These are phyloP conservation scores for Ilex aquifolium DNA, from an alignment of 257 asterid species.

Conservation along the genomic window DNA sequence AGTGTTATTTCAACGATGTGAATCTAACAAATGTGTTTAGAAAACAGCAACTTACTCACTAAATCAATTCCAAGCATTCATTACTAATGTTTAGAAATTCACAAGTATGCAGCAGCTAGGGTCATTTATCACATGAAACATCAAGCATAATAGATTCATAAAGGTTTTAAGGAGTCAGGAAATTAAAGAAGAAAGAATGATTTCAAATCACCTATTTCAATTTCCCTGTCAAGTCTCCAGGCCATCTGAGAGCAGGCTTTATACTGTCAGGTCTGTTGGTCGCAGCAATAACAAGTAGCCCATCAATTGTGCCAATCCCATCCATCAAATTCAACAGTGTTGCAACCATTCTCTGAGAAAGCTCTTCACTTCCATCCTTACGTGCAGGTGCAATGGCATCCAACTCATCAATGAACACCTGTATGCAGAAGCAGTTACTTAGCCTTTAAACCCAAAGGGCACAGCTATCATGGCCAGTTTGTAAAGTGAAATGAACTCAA, in stretches of 20 bases:
- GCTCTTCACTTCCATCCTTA: slow-evolving; percentile 77
- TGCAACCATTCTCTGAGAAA: slow-evolving; percentile 92
- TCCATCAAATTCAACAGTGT: slow-evolving; percentile 90
- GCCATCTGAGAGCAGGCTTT: slow-evolving; percentile 93
- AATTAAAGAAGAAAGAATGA: slow-evolving; percentile 1
- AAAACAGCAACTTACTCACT: no score
- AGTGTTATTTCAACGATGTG: no score
- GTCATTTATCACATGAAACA: no score
- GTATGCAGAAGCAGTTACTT: slow-evolving; percentile 8
- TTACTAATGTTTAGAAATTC: no score
- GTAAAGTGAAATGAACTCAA: no score
- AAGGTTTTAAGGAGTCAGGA: background rate
- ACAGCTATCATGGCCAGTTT: no score
- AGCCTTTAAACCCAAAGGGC: background rate
- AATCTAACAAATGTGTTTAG: no score
- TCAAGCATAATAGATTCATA: no score
- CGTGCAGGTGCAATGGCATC: slow-evolving; percentile 96
- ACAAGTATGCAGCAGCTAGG: no score
- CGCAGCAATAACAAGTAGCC: slow-evolving; percentile 78
- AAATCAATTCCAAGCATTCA: no score
- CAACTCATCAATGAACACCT: slow-evolving; percentile 95
- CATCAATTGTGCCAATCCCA: slow-evolving; percentile 74
- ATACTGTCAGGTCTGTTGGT: slow-evolving; percentile 87
- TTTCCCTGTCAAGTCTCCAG: slow-evolving; percentile 96
- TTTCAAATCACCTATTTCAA: slow-evolving; percentile 66